phyloP scores from a whole-genome alignment of 345 rosid species.

The Eucalyptus regnans region DNA sequence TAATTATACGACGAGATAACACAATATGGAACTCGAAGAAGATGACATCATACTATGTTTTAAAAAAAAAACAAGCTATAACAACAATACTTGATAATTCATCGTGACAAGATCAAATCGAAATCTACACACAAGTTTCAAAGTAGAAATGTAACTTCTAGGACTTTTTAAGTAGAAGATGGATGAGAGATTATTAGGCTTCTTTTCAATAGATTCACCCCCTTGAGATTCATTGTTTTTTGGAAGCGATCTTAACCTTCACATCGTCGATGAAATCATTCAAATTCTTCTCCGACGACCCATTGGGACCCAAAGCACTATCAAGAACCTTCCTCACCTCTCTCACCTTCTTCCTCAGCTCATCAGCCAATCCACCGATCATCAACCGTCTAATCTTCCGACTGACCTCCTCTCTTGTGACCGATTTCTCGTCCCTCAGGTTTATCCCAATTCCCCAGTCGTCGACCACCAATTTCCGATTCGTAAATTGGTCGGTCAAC shows the following conservation, averaged over 20 bases:
- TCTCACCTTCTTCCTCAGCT: neutral
- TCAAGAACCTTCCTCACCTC: constrained; percentile 1
- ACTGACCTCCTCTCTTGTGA: constrained; percentile 19
- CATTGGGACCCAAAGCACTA: constrained; percentile 1
- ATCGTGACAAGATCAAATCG: neutral
- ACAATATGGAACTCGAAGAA: neutral
- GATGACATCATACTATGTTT: neutral
- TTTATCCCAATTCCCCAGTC: constrained; percentile 76
- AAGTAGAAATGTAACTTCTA: neutral
- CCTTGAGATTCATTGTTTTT: neutral
- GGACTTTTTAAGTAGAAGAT: neutral
- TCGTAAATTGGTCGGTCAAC: constrained; percentile 77
- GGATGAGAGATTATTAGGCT: neutral
- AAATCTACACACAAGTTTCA: neutral
- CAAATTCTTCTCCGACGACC: constrained; percentile 17
- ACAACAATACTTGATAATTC: neutral
- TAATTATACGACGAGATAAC: neutral
- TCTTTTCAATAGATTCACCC: neutral
- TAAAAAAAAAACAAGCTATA: neutral
- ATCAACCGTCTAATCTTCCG: constrained; percentile 9
- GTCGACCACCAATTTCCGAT: constrained; percentile 72
- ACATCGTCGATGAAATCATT: neutral
- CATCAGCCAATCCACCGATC: neutral
- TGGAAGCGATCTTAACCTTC: neutral
- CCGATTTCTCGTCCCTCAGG: constrained; percentile 13